Conservation (phyloP, 306 rosid species). For the Comarum palustre region DNA sequence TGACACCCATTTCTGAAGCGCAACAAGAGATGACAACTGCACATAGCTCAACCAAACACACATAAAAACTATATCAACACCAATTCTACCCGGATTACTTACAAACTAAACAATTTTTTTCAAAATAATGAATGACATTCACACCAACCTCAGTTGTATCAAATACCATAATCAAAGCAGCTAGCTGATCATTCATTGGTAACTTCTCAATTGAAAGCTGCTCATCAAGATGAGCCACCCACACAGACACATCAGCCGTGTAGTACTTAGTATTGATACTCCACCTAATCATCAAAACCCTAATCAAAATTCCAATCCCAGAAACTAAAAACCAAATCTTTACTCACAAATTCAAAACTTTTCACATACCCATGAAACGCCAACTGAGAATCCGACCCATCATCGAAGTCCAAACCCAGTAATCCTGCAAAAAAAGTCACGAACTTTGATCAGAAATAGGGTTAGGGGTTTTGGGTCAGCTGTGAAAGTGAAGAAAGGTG, state of each 20-base stretch:
- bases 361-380: slow-evolving; percentile 56
- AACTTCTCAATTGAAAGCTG: slow-evolving; percentile 47
- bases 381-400: slow-evolving; percentile 57
- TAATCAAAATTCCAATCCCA: neutral
- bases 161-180: slow-evolving; percentile 79
- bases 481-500: neutral
- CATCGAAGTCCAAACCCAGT: slow-evolving; percentile 55
- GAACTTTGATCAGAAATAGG: neutral
- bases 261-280: slow-evolving; percentile 70
- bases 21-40: slow-evolving; percentile 65
- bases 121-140: slow-evolving; percentile 6
- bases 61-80: slow-evolving; percentile 12
- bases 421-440: slow-evolving; percentile 45
- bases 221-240: slow-evolving; percentile 66
- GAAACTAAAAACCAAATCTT: neutral
- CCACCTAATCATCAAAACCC: slow-evolving; percentile 39
- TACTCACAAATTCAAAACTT: neutral
- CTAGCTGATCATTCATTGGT: slow-evolving; percentile 46
- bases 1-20: slow-evolving; percentile 65
- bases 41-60: slow-evolving; percentile 16
- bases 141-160: slow-evolving; percentile 70
- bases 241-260: slow-evolving; percentile 73
- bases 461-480: neutral
- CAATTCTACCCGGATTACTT: too few species aligned
- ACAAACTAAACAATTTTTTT: slow-evolving; percentile 13